Conservation (phyloP, 176 grass and related monocot genomes). For the Canna indica region DNA sequence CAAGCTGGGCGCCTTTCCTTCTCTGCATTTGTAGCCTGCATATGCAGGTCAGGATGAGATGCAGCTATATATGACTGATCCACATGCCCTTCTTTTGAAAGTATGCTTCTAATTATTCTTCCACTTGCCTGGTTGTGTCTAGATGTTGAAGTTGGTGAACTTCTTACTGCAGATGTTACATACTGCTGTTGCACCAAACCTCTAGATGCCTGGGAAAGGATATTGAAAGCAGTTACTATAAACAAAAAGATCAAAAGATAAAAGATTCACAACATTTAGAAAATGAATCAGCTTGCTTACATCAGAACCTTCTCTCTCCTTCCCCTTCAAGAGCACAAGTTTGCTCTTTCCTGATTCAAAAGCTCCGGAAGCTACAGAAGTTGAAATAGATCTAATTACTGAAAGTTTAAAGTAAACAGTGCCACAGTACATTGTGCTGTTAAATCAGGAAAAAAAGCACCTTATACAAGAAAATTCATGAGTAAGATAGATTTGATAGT, state of each 20-base stretch:
- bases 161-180: constrained; percentile 26
- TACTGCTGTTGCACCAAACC: constrained; percentile 33
- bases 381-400: constrained; percentile 41
- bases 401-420: neutral
- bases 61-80: constrained; percentile 18
- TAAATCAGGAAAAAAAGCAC: neutral
- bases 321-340: constrained; percentile 80
- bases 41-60: constrained; percentile 44
- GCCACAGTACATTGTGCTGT: neutral
- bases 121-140: constrained; percentile 54
- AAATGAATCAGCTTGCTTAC: constrained; percentile 31
- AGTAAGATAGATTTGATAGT: neutral
- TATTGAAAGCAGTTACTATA: constrained; percentile 2
- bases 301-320: constrained; percentile 54
- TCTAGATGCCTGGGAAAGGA: constrained; percentile 40
- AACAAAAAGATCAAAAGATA: constrained; percentile 18
- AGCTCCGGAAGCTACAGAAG: constrained; percentile 31
- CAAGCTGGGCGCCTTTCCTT: constrained; percentile 55
- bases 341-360: constrained; percentile 58
- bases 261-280: neutral
- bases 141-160: constrained; percentile 32
- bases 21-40: constrained; percentile 34
- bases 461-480: neutral
- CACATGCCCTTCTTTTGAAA: constrained; percentile 45
- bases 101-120: constrained; percentile 63